Evolutionary conservation across 805 yeast genomes (phyloP), one percentile per base, ranked within the genome.

Genomic region (Teunomyces panamensis): DNA sequence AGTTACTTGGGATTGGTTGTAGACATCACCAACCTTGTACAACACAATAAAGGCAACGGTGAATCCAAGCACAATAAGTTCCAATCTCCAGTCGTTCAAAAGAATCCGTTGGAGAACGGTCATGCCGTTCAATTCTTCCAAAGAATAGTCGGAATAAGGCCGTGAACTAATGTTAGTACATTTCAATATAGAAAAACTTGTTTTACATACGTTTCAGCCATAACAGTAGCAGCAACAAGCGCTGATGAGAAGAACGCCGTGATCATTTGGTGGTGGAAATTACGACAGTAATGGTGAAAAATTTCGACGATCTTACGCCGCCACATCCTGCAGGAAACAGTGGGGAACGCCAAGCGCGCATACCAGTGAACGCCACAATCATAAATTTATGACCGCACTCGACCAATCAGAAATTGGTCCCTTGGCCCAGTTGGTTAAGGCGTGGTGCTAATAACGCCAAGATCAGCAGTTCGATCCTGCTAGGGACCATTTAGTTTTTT

Each of bases 401-500:
- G 24, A 20, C 24, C 30, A 11, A 11, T 11, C 30, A 29, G 11
- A 29, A 29, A 9, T 29, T n/a, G 32, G n/a, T 30, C 13, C 34
- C 13, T 13, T 30, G 33, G 13, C 13, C 33, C 72, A 72, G 77
- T 72, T 71, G 76, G 77, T 72, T 71, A 72, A 68, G 76, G 76
- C 76, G 76, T 61, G 76, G 77, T 72, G 77, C 76, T 72, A 72
- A 72, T 72, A 71, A 71, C 75, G 74, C 77, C 75, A 59, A 72
- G 87, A 81, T 83, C 87, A 80, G 85, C 87, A 79, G 87, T 82
- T 83, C 87, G 87, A 83, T 81, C 87, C 87, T 79, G 87, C 85
- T 80, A 29, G 11, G 30, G 30, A 29, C 30, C 16, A 33, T 9
- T 9, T 34, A 9, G 1, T 34, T 14, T 17, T 6, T 17, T 34